Conservation (phyloP, 2,329 filamentous ascomycete genomes). For the Colletotrichum lini region DNA sequence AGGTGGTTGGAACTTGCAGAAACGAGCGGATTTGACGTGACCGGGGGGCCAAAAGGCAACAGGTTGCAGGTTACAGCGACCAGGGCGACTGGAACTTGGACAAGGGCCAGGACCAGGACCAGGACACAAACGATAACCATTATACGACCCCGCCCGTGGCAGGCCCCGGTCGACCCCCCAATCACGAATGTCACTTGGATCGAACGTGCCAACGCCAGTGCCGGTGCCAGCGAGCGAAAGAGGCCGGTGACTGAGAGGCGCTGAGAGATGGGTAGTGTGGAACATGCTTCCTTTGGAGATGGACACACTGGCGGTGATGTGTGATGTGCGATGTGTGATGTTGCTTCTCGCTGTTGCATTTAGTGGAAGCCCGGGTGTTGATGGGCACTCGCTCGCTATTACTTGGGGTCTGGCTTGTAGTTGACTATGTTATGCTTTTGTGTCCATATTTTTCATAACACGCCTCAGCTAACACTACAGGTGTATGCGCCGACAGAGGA, state of each 20-base stretch:
- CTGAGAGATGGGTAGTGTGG: slow-evolving; percentile 8
- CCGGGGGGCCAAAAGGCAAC: background rate
- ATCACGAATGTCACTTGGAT: background rate
- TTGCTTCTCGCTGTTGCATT: slow-evolving; percentile 24
- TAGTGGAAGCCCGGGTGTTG: background rate
- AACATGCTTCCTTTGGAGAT: background rate
- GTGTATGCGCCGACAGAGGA: background rate
- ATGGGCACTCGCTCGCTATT: background rate
- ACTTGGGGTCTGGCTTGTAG: too few species aligned
- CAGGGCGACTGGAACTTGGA: too few species aligned
- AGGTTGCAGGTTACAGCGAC: too few species aligned
- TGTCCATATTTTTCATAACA: background rate
- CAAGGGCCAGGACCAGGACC: background rate
- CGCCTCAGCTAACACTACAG: background rate
- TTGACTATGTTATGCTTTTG: too few species aligned
- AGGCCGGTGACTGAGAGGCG: background rate
- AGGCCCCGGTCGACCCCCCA: background rate
- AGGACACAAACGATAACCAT: background rate
- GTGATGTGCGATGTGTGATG: background rate
- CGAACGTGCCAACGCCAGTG: slow-evolving; percentile 10
- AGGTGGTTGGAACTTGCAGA: slow-evolving; percentile 39
- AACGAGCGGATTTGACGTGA: slow-evolving; percentile 36
- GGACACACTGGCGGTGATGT: too few species aligned
- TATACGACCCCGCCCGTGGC: slow-evolving; percentile 1
- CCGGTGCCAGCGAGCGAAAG: background rate